These are phyloP conservation scores for Pseudotulostoma volvatum DNA, from an alignment of 495 filamentous ascomycete genomes.

Conservation along the genomic window DNA sequence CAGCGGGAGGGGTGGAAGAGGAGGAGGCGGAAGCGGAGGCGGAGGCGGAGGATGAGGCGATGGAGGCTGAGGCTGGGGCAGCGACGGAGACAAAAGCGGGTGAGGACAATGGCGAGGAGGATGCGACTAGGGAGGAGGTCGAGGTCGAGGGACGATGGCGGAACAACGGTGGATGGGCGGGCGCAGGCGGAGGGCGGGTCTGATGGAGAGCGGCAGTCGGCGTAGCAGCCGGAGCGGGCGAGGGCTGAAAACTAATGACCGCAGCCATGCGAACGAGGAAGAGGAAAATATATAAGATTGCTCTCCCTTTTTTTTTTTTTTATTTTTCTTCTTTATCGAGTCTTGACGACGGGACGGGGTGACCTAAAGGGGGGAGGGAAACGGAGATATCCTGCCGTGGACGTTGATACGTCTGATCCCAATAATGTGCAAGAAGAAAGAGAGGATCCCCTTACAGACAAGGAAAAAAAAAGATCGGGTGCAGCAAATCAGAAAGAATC, in stretches of 20 bases:
- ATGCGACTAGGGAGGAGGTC: constrained; percentile 16
- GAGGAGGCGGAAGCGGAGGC: neutral
- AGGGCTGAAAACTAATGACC: neutral
- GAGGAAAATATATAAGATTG: no score
- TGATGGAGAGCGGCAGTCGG: constrained; percentile 10
- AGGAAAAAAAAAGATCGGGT: no score
- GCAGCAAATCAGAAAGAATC: no score
- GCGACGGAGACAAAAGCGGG: constrained; percentile 9
- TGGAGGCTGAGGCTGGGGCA: constrained; percentile 3
- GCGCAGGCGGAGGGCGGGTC: constrained; percentile 7
- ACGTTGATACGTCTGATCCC: no score
- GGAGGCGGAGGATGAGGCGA: neutral
- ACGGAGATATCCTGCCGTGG: no score
- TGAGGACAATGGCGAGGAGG: constrained; percentile 15
- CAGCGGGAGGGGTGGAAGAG: neutral
- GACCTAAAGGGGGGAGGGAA: no score
- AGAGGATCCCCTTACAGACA: no score
- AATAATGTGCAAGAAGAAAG: no score
- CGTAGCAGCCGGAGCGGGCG: neutral
- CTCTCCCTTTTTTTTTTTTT: no score
- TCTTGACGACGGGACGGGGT: no score
- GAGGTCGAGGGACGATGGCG: constrained; percentile 12
- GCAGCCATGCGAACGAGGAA: no score
- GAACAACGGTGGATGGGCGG: constrained; percentile 13
- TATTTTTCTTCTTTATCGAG: no score